Base-by-base conservation (phyloP, 2,329 filamentous ascomycete genomes). In the Alternaria novae-zelandiae region DNA sequence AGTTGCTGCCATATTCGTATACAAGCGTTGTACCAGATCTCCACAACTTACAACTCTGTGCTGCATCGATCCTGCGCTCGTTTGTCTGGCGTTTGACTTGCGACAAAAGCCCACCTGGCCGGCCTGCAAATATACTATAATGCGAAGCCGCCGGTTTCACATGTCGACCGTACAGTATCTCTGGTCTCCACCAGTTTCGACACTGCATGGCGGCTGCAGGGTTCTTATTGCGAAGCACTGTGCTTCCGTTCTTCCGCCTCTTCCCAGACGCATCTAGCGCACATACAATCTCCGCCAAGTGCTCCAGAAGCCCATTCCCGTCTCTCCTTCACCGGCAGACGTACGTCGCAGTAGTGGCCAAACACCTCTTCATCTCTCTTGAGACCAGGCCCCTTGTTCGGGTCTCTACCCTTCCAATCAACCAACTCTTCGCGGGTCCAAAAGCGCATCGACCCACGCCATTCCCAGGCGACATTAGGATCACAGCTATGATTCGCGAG, bases 401-500 rank as follows among this genome's bases (percentile, higher is more conserved):
- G 65, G 63, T 74, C 69, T 47, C 73, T 71, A 9, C 76, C 79
- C 36, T 77, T 70, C 76, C 86, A 86, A 6, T 86, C 81, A 5
- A 91, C 83, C 41, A 88, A 83, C 66, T 85, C 82, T 65, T 88
- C 83, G 8, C 89, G 83, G 3, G 88, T 87, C 83, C 84, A 88
- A 63, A 96, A 87, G 36, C 88, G 86, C 86, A 96, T 94, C 56
- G 86, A 86, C 1, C 91, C 92, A 26, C 91, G 89, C 93, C 94
- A 97, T 74, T 97, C 92, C 96, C 96, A 99, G 4, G 88, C 88
- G 43, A 98, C 94, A 78, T 97, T 97, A 9, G 96, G 96, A 76
- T 97, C 90, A 81, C 96, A 99, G 78, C 94, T 93, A 78, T 99
- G 96, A 75, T 99, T 99, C 26, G 95, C 94, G 28, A 98, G 85